A percentile compares a stretch with the other conserved stretches of the same genome.
Conservation (phyloP, 371 early-diverging fungal species). For the Coemansia sp. region DNA sequence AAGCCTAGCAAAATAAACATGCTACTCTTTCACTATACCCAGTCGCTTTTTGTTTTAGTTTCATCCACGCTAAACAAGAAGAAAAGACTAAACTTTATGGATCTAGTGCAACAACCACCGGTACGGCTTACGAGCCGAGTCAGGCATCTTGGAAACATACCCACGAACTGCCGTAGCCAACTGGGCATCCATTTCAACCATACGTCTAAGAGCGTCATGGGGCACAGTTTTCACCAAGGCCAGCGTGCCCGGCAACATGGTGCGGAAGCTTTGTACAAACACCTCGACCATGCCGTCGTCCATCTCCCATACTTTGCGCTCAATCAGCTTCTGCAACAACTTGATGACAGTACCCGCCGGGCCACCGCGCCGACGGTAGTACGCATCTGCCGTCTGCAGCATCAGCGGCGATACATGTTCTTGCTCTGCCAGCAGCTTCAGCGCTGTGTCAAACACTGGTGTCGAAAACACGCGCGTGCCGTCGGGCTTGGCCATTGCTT, state of each 20-base stretch:
- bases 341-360: conserved; percentile 26
- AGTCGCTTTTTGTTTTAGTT: too few relatives aligned
- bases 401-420: conserved; percentile 30
- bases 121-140: conserved; percentile 9
- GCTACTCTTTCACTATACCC: too few relatives aligned
- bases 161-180: conserved; percentile 4
- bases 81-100: not conserved
- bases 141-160: conserved; percentile 36
- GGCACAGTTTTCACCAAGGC: conserved; percentile 31
- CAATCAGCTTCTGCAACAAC: conserved; percentile 24
- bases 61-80: too few relatives aligned
- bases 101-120: conserved; percentile 24
- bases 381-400: conserved; percentile 29
- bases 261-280: conserved; percentile 18
- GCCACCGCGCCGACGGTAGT: conserved; percentile 14
- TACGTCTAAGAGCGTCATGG: conserved; percentile 16
- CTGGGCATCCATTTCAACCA: conserved; percentile 15
- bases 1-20: too few relatives aligned
- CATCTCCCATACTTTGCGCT: conserved; percentile 42
- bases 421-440: conserved; percentile 35
- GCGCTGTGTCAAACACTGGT: conserved; percentile 20
- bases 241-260: conserved; percentile 37
- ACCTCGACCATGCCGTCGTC: conserved; percentile 8
- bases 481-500: conserved; percentile 15
- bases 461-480: conserved; percentile 23